Conservation (phyloP, 164 flowering plant species). For the Macadamia integrifolia region DNA sequence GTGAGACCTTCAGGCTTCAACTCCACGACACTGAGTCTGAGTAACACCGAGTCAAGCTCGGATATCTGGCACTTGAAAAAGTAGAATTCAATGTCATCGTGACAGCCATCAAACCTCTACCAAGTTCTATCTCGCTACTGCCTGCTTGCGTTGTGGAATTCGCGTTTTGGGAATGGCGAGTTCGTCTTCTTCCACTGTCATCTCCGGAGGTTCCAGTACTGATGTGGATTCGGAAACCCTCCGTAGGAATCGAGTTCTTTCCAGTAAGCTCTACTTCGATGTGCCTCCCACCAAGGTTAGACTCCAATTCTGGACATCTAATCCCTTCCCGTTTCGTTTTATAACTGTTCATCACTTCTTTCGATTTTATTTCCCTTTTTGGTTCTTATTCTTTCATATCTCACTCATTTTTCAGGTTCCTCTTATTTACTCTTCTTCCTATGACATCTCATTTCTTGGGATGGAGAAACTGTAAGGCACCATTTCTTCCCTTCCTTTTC, state of each 20-base stretch:
- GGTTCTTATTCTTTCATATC: neutral
- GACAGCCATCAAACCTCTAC: neutral
- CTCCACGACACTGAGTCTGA: too few relatives aligned
- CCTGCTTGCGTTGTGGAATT: neutral
- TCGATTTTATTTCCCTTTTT: neutral
- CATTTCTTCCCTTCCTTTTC: neutral
- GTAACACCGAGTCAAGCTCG: neutral
- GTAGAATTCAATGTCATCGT: neutral
- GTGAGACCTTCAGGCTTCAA: too few relatives aligned
- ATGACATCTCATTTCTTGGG: conserved; percentile 74
- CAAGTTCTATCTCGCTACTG: conserved; percentile 1
- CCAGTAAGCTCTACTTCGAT: conserved; percentile 85
- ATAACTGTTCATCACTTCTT: neutral
- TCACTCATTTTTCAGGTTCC: conserved; percentile 45
- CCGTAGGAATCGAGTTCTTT: conserved; percentile 52
- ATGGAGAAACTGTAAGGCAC: conserved; percentile 76
- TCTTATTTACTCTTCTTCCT: conserved; percentile 64
- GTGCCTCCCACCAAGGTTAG: conserved; percentile 55
- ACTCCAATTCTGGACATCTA: neutral
- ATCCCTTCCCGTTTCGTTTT: conserved; percentile 2
- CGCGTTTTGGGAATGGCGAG: conserved; percentile 5
- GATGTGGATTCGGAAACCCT: conserved; percentile 27
- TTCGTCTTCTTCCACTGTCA: conserved; percentile 11
- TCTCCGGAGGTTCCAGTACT: conserved; percentile 12
- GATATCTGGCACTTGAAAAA: neutral